Base-by-base conservation (phyloP, 208 protist species). In the Trypanosoma scelopori region DNA sequence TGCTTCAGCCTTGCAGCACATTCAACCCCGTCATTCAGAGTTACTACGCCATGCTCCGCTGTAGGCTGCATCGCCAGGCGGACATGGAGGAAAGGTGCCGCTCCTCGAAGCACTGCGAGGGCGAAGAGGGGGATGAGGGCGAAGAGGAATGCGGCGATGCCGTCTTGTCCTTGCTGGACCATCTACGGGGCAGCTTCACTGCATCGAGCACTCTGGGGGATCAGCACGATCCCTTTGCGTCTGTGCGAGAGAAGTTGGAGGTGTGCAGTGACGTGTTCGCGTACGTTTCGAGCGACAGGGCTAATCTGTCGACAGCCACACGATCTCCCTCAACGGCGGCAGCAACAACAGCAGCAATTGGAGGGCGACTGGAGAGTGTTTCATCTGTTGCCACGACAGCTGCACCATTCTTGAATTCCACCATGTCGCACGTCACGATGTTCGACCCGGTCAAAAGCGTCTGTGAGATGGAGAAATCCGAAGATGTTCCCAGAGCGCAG, bases 21-120 rank as follows among this genome's bases (percentile, higher is more conserved):
- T 96, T 91, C 73, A 97, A 97, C 60, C 96, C 96, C 5, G 52
- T 82, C 2, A 22, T 95, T 0, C 89, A 96, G 69, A 75, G 92
- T 62, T 96, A 87, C 52, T 97, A 96, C 69, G 86, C 85, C 45
- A 82, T 70, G 30, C 53, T 97, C 22, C 78, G 79, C 18, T 57
- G 52, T 16, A 84, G 76, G 76, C 51, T 84, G 52, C 48, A 53
- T 28, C 15, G 46, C 37, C 32, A 37, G 3, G 32, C 9, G 3
- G 32, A 37, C 9, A 37, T 9, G 9, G 9, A 37, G 32, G 32
- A 37, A 37, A 37, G 5, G 32, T 9, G 32, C 9, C 9, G 32
- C 32, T 9, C 3, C 5, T 9, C 9, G 32, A 3, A 37, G 32
- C 62, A 2, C 50, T 60, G 3, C 28, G 35, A 42, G 22, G 41